Conservation (phyloP, 1,284 basidiomycete species). For the Neolentinus lepideus region DNA sequence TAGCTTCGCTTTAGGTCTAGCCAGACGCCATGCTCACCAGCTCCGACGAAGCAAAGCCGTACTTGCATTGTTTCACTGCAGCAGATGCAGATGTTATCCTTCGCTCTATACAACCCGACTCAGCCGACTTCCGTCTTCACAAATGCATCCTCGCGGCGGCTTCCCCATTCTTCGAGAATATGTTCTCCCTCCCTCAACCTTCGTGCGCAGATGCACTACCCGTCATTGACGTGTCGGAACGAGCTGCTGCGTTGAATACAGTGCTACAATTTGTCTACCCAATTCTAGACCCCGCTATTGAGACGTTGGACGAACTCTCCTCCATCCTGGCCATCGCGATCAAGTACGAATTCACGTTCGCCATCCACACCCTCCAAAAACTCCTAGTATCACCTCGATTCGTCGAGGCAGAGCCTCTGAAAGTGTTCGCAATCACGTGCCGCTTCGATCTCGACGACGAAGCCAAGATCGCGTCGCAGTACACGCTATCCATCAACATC, state of each 20-base stretch:
- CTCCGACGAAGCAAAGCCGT: neutral
- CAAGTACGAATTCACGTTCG: slow-evolving; percentile 56
- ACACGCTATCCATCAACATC: slow-evolving; percentile 48
- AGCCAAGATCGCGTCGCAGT: slow-evolving; percentile 30
- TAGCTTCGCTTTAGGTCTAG: neutral
- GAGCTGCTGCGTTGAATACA: slow-evolving; percentile 31
- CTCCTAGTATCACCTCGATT: slow-evolving; percentile 45
- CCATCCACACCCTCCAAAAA: slow-evolving; percentile 38
- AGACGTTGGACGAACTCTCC: slow-evolving; percentile 44
- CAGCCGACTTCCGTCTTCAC: slow-evolving; percentile 53
- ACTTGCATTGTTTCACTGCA: neutral
- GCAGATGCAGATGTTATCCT: slow-evolving; percentile 13
- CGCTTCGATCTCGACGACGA: slow-evolving; percentile 52
- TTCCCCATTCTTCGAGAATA: slow-evolving; percentile 60
- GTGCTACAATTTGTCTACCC: slow-evolving; percentile 53
- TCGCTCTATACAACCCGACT: slow-evolving; percentile 16
- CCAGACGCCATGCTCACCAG: neutral
- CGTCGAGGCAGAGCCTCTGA: slow-evolving; percentile 38
- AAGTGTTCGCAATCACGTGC: slow-evolving; percentile 65
- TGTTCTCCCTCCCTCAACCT: slow-evolving; percentile 61
- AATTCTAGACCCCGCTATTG: slow-evolving; percentile 34
- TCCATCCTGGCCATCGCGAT: slow-evolving; percentile 43
- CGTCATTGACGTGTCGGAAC: slow-evolving; percentile 49
- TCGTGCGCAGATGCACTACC: slow-evolving; percentile 24
- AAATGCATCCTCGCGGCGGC: slow-evolving; percentile 50